A percentile compares a stretch with the other conserved stretches of the same genome.
Conservation (phyloP, 2,329 filamentous ascomycete genomes). For the Talaromyces atroroseus region DNA sequence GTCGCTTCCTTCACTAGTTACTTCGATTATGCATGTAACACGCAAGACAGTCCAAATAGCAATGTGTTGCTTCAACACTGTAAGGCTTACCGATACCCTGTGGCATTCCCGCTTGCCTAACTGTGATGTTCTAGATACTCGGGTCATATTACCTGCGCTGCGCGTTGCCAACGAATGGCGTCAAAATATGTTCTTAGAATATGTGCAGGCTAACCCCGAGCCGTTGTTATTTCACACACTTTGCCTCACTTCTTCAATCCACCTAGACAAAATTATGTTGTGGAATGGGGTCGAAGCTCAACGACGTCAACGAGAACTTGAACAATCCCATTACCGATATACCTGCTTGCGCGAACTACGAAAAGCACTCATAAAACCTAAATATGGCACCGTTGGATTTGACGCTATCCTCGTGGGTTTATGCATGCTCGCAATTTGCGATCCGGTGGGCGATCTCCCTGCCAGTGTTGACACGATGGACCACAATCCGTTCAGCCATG, state of each 20-base stretch:
- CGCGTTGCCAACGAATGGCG: slow-evolving; percentile 5
- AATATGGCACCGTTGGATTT: background rate
- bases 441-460: slow-evolving; percentile 9
- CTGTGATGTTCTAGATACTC: background rate
- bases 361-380: background rate
- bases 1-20: background rate
- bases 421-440: slow-evolving; percentile 12
- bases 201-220: slow-evolving; percentile 2
- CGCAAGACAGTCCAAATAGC: slow-evolving; percentile 3
- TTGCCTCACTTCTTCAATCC: slow-evolving; percentile 11
- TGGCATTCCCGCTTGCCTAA: background rate
- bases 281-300: slow-evolving; percentile 7
- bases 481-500: slow-evolving; percentile 13
- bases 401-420: slow-evolving; percentile 7
- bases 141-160: slow-evolving; percentile 6
- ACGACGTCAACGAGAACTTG: background rate
- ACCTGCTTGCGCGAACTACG: slow-evolving; percentile 9
- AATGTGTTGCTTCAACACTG: slow-evolving; percentile 10
- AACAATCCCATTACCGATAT: slow-evolving; percentile 11
- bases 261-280: slow-evolving; percentile 10
- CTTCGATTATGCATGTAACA: background rate
- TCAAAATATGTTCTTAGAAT: slow-evolving; percentile 1
- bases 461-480: slow-evolving; percentile 1
- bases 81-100: background rate
- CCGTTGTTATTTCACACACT: slow-evolving; percentile 11